Base-by-base conservation (phyloP, 2,329 filamentous ascomycete genomes). In the Fusarium incarnatum region DNA sequence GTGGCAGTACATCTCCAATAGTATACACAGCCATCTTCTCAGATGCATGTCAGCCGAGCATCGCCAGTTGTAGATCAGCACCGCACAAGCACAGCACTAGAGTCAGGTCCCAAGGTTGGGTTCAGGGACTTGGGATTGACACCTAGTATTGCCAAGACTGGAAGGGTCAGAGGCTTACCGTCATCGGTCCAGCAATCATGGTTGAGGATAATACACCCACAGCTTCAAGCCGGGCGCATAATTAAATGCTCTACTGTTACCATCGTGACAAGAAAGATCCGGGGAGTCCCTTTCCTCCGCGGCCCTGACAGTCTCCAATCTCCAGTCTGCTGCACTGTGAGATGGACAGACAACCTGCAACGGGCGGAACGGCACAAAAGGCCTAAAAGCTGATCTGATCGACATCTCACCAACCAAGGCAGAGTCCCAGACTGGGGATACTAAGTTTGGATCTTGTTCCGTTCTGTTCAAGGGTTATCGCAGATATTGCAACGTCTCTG, bases 1-100 rank as follows among this genome's bases (percentile, higher is more conserved):
- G 49, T 22, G 27, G 37, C 46, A 32, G 22, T 34, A 64, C 34
- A n/a, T 37, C 34, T 37, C 34, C 34, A 37, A n/a, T 37, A 44
- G 16, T 27, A 20, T 56, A 63, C 63, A 70, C 63, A 68, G 67
- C 68, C 67, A 71, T 67, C 45, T 47, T 49, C 16, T 27, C 32
- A 56, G 48, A 55, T 64, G 64, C 67, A 68, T 71, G 68, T 70
- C 68, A 70, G 67, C 68, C 42, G 63, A 71, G 58, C 67, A 68
- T 68, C 54, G 56, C 67, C 63, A 70, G 61, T 46, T 45, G 40
- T 46, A 64, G 67, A 71, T 68, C 67, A 68, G 40, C 62, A 66
- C 47, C 54, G 55, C 44, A 47, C 58, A 42, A 71, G 50, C 62
- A 66, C 40, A 61, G 56, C 44, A 44, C 58, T 50, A 71, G 58